Evolutionary conservation across 2,329 filamentous ascomycete species (phyloP).

Genomic region (Xylaria sp.): DNA sequence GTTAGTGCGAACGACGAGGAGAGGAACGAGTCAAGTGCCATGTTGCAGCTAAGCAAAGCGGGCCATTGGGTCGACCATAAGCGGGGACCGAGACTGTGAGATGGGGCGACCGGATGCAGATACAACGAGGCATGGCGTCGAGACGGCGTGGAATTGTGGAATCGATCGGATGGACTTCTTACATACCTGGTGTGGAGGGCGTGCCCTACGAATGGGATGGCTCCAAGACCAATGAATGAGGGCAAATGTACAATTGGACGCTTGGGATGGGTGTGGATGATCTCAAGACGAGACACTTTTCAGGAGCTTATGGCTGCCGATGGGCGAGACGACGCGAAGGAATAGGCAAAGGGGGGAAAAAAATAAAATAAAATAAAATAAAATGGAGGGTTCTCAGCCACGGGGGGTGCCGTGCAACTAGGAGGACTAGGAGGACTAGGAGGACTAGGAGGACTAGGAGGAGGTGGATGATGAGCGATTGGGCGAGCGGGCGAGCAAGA

Average conservation of each 20-base stretch:
- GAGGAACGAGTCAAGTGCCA: neutral
- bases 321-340: slow-evolving; percentile 6
- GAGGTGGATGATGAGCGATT: neutral
- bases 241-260: slow-evolving; percentile 33
- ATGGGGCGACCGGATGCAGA: slow-evolving; percentile 7
- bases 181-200: slow-evolving; percentile 23
- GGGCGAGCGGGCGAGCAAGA: slow-evolving; percentile 38
- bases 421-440: neutral
- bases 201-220: slow-evolving; percentile 9
- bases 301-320: slow-evolving; percentile 22
- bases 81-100: neutral
- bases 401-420: neutral
- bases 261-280: slow-evolving; percentile 36
- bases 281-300: slow-evolving; percentile 28
- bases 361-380: neutral
- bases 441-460: neutral
- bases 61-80: slow-evolving; percentile 8
- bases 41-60: neutral
- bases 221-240: slow-evolving; percentile 26
- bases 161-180: neutral
- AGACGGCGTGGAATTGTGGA: neutral
- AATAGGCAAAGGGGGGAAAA: neutral
- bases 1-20: neutral
- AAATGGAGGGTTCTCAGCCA: neutral
- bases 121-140: slow-evolving; percentile 1